These are phyloP conservation scores for Jatropha podagrica DNA, from an alignment of 441 rosid genomes.

Conservation along the genomic window DNA sequence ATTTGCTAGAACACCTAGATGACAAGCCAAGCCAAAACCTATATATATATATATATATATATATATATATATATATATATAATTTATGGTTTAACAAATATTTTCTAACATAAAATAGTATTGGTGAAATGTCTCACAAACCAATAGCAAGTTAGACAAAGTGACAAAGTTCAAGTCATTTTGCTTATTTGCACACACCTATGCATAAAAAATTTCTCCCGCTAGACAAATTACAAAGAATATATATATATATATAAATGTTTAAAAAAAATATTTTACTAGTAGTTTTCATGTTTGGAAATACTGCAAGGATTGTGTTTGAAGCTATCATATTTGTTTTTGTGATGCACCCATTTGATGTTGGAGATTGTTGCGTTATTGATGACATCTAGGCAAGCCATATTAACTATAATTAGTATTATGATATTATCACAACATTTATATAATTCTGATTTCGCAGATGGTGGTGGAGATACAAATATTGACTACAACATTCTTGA, in stretches of 20 bases:
- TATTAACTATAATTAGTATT: too few relatives aligned
- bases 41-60: neutral
- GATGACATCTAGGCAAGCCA: conserved; percentile 49
- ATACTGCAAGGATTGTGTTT: conserved; percentile 48
- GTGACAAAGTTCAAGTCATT: neutral
- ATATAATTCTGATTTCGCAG: conserved; percentile 19
- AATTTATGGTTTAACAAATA: neutral
- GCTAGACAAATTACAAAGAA: too few relatives aligned
- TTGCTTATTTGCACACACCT: neutral
- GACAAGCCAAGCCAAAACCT: conserved; percentile 96
- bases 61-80: too few relatives aligned
- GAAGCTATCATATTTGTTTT: conserved; percentile 66
- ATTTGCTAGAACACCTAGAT: conserved; percentile 80
- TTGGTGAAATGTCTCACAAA: neutral
- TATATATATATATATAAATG: neutral
- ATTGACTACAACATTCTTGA: conserved; percentile 40
- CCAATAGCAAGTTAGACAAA: neutral
- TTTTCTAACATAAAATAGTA: neutral
- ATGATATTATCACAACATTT: too few relatives aligned
- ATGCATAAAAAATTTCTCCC: neutral
- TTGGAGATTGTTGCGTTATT: conserved; percentile 62
- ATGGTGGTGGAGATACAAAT: conserved; percentile 61
- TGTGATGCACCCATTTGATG: conserved; percentile 58
- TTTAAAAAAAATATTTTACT: conserved; percentile 21
- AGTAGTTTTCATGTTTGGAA: conserved; percentile 48